These are phyloP conservation scores for Emiliania huxleyi DNA, from an alignment of 78 protist species.

Conservation along the genomic window DNA sequence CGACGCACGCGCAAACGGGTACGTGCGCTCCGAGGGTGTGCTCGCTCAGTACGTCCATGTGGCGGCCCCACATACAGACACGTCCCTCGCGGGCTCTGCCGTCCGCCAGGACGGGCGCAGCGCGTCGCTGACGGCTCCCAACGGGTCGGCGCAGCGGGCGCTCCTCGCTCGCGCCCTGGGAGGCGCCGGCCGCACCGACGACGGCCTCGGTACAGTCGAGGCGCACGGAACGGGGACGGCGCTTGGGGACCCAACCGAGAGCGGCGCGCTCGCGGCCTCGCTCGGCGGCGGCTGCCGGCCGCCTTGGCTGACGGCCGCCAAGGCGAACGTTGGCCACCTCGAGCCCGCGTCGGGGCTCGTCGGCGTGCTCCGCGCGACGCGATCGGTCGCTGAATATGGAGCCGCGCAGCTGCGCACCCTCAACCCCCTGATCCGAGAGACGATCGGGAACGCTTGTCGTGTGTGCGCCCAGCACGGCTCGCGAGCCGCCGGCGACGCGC, in stretches of 20 bases:
- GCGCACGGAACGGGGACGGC: slow-evolving; percentile 39
- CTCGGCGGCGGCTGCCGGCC: neutral
- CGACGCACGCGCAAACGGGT: slow-evolving; percentile 32
- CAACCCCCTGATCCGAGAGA: neutral
- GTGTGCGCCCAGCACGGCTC: too few species aligned
- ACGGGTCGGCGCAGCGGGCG: neutral
- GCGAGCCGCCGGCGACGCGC: too few species aligned
- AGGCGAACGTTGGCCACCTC: neutral
- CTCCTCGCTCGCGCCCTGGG: slow-evolving; percentile 52
- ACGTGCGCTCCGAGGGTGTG: slow-evolving; percentile 14
- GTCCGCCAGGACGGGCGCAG: neutral
- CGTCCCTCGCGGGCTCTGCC: neutral
- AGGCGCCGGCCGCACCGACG: neutral
- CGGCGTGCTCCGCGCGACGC: neutral
- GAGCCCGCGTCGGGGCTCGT: neutral
- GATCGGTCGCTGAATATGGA: neutral
- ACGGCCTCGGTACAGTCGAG: slow-evolving; percentile 35
- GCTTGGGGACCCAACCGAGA: slow-evolving; percentile 67
- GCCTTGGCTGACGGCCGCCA: neutral
- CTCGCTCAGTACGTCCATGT: neutral
- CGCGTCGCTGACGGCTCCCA: neutral
- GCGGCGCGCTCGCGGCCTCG: slow-evolving; percentile 38
- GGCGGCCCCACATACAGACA: neutral
- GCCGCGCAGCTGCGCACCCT: neutral
- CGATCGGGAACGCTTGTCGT: too few species aligned